Conservation (phyloP, 2,329 filamentous ascomycete species). For the Aspergillus intermedius region DNA sequence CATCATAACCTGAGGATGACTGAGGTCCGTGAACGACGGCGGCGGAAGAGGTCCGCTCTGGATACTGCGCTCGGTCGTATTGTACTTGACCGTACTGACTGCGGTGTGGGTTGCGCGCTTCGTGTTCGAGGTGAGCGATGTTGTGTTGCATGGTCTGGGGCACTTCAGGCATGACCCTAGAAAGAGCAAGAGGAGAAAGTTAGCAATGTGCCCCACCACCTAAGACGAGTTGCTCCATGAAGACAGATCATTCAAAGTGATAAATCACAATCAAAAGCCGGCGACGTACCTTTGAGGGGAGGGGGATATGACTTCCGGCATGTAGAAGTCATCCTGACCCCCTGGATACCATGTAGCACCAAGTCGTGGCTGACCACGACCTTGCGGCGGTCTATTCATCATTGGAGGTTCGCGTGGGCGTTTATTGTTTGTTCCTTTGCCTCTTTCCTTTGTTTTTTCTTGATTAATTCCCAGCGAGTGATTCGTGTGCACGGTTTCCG, state of each 20-base stretch:
- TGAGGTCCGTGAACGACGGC: conserved; percentile 21
- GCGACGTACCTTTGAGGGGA: conserved; percentile 59
- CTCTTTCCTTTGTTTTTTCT: neutral
- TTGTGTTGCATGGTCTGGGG: conserved; percentile 95
- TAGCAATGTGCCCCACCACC: conserved; percentile 15
- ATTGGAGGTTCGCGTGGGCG: conserved; percentile 8
- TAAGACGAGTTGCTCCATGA: conserved; percentile 4
- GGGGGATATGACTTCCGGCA: conserved; percentile 63
- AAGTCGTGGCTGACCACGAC: conserved; percentile 38
- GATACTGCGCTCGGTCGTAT: conserved; percentile 28
- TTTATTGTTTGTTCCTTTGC: neutral
- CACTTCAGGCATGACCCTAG: conserved; percentile 87
- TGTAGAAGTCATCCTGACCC: conserved; percentile 61
- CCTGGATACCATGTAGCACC: conserved; percentile 64
- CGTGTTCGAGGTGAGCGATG: conserved; percentile 81
- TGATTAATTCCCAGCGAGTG: no score
- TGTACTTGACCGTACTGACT: conserved; percentile 26
- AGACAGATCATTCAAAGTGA: neutral
- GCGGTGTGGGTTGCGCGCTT: conserved; percentile 52
- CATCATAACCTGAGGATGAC: conserved; percentile 21
- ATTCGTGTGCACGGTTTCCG: no score
- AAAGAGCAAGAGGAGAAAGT: conserved; percentile 13
- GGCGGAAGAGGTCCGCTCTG: conserved; percentile 32
- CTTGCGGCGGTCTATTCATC: conserved; percentile 34
- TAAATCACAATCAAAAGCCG: conserved; percentile 1